Evolutionary conservation across 495 filamentous ascomycete species (phyloP), one percentile per base, ranked within the genome.

Genomic region (Talaromyces adpressus): DNA sequence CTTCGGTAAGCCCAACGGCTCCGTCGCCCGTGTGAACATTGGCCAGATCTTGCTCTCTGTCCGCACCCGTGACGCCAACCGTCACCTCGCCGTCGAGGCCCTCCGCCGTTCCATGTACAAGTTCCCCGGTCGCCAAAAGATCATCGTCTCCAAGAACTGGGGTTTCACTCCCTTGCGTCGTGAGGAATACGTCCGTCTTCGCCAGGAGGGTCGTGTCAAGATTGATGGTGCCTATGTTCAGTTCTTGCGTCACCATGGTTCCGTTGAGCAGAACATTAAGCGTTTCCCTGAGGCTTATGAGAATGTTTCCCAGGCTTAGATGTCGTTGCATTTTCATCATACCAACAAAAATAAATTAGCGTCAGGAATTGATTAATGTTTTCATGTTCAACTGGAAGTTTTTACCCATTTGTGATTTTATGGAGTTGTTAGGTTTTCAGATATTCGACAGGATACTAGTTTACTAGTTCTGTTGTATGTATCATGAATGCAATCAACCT

Each of bases 61-160:
- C 81, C 89, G 94, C 72, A 98, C 94, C 77, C 90, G 91, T 87
- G 94, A 98, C 80, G 29, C 71, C 88, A 84, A 96, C 86, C 91
- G 91, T 68, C 89, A 89, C 64, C 86, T 87, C 72, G 94, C 94
- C 79, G 92, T 98, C 77, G 94, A 98, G 87, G 94, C 94, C 79
- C 89, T 98, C 77, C 91, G 94, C 77, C 90, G 94, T 76, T 93
- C 91, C 66, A 94, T 96, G 87, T 98, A 98, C 89, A 98, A 98
- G 89, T 98, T 98, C 90, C 94, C 94, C 66, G 94, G 94, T 79
- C 93, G 94, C 81, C 94, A 98, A 87, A 98, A 98, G 91, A 96
- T 98, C 82, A 96, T 98, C 75, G 88, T 97, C 81, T 92, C 88
- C 84, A 98, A 98, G 90, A 97, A 97, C 84, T 98, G 94, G 94